phyloP scores from a whole-genome alignment of 1,284 basidiomycete species.

The Cryptococcus wingfieldii region DNA sequence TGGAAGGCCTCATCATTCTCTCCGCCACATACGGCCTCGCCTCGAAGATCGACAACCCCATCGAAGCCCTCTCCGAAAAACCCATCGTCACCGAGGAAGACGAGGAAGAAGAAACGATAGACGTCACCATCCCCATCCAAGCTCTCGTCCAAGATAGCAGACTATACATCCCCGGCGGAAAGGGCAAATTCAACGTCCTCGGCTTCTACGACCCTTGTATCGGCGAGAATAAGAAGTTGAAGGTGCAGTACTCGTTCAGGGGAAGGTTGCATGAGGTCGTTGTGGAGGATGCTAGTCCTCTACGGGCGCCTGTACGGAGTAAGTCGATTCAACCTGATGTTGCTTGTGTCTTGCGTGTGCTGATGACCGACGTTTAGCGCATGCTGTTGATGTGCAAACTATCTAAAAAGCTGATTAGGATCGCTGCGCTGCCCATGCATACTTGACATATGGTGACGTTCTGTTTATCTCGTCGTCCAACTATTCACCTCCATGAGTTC shows the following conservation, averaged over 20 bases:
- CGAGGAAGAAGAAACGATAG: constrained; percentile 61
- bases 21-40: constrained; percentile 63
- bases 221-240: constrained; percentile 54
- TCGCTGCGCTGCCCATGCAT: too few species aligned
- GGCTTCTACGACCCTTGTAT: constrained; percentile 50
- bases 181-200: constrained; percentile 52
- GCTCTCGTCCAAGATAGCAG: constrained; percentile 74
- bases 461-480: too few species aligned
- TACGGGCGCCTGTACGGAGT: constrained; percentile 71
- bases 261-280: constrained; percentile 68
- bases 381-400: background rate
- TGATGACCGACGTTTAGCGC: background rate
- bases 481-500: too few species aligned
- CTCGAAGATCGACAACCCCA: constrained; percentile 48
- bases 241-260: constrained; percentile 72
- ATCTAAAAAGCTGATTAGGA: too few species aligned
- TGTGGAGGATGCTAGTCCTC: constrained; percentile 64
- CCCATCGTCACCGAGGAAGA: constrained; percentile 54
- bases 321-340: constrained; percentile 8
- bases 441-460: too few species aligned
- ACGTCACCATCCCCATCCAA: constrained; percentile 76
- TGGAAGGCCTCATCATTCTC: constrained; percentile 64
- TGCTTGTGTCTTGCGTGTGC: background rate
- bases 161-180: constrained; percentile 69
- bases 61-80: constrained; percentile 51